phyloP scores from a whole-genome alignment of 768 basidiomycete species.

The Butyriboletus loyo region DNA sequence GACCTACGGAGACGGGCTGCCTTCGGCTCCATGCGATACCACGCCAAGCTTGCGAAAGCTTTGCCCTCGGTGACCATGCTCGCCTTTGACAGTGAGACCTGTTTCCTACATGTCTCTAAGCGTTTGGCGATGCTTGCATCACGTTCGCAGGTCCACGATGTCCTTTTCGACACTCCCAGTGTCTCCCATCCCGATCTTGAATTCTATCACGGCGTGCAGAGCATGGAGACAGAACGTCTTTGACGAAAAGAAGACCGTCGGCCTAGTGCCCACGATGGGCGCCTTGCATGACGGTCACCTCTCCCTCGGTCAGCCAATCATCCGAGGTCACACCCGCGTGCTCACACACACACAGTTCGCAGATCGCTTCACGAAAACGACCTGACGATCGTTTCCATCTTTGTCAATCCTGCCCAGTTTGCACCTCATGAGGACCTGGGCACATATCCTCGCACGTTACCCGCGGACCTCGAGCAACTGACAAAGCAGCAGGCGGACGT shows the following conservation, averaged over 20 bases:
- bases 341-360: slow-evolving; percentile 51
- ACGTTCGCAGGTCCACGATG: slow-evolving; percentile 9
- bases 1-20: no score
- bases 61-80: background rate
- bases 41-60: background rate
- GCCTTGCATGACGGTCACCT: slow-evolving; percentile 94
- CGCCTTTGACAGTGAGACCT: no score
- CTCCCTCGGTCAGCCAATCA: slow-evolving; percentile 67
- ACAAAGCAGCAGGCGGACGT: slow-evolving; percentile 32
- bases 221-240: slow-evolving; percentile 72
- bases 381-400: slow-evolving; percentile 88
- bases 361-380: slow-evolving; percentile 76
- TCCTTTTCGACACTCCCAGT: slow-evolving; percentile 23
- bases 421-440: slow-evolving; percentile 92
- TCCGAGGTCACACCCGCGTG: background rate
- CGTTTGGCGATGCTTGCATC: slow-evolving; percentile 1
- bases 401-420: slow-evolving; percentile 98
- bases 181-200: slow-evolving; percentile 47
- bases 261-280: slow-evolving; percentile 98
- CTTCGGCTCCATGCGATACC: background rate
- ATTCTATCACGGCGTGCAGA: slow-evolving; percentile 58
- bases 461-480: slow-evolving; percentile 67
- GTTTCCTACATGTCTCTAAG: slow-evolving; percentile 8
- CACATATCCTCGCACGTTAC: slow-evolving; percentile 86
- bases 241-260: slow-evolving; percentile 63